Conservation (phyloP, 495 filamentous ascomycete species). For the Glonium stellatum region DNA sequence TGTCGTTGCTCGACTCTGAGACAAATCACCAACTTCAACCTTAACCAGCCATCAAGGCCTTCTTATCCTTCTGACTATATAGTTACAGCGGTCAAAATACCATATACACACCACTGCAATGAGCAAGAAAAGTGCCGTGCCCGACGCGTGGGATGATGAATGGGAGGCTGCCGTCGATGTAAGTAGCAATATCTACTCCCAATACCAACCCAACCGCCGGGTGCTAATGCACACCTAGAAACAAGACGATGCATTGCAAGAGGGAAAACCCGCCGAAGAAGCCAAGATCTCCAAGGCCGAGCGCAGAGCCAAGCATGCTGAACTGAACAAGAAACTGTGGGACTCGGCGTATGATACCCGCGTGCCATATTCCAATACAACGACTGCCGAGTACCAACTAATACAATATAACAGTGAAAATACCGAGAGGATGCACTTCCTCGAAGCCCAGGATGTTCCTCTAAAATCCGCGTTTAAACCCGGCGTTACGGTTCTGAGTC, state of each 20-base stretch:
- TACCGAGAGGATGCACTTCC: slow-evolving; percentile 63
- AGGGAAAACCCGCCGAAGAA: slow-evolving; percentile 3
- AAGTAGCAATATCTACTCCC: slow-evolving; percentile 21
- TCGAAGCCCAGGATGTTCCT: slow-evolving; percentile 62
- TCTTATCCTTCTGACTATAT: no score
- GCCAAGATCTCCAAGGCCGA: slow-evolving; percentile 62
- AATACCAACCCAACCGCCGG: background rate
- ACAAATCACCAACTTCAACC: background rate
- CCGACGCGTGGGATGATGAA: slow-evolving; percentile 87
- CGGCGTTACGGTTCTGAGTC: slow-evolving; percentile 71
- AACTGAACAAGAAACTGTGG: slow-evolving; percentile 80
- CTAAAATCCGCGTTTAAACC: slow-evolving; percentile 78
- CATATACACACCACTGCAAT: slow-evolving; percentile 24
- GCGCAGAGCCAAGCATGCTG: slow-evolving; percentile 68
- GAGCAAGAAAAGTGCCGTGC: slow-evolving; percentile 45
- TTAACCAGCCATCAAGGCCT: no score
- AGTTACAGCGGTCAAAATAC: background rate
- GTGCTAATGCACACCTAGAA: slow-evolving; percentile 30
- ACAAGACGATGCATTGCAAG: slow-evolving; percentile 29
- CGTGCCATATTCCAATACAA: background rate
- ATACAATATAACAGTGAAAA: slow-evolving; percentile 38
- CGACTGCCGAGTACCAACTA: slow-evolving; percentile 28
- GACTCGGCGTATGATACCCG: slow-evolving; percentile 65
- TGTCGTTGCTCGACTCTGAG: background rate
- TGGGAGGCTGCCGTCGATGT: slow-evolving; percentile 78